Evolutionary conservation across 495 filamentous ascomycete genomes (phyloP).

Genomic region (Cercophora samala): DNA sequence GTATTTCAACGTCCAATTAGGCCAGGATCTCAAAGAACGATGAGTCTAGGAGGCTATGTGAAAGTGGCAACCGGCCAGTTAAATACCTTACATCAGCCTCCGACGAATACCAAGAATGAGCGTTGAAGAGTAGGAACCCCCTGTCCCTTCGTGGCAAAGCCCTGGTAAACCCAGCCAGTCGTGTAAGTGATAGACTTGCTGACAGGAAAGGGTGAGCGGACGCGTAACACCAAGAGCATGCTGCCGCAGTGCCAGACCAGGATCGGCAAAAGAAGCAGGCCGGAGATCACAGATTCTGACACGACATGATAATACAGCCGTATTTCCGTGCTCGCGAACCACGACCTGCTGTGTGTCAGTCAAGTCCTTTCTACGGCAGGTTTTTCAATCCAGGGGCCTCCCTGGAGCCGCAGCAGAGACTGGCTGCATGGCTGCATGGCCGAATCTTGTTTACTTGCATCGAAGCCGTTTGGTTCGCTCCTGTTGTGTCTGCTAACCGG

Average conservation of each 20-base stretch:
- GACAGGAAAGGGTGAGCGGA: not conserved
- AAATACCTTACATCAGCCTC: not conserved
- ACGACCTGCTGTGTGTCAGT: not conserved
- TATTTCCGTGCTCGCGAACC: not conserved
- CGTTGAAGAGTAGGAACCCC: not conserved
- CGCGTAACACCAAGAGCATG: not conserved
- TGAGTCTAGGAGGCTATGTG: not conserved
- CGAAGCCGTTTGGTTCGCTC: not conserved
- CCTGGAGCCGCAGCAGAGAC: constrained; percentile 1
- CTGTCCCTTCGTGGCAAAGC: not conserved
- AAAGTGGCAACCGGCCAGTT: not conserved
- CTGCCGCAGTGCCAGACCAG: not conserved
- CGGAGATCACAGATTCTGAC: not conserved
- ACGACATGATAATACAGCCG: not conserved
- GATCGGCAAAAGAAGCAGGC: not conserved
- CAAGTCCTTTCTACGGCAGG: not conserved
- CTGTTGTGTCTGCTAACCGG: constrained; percentile 11
- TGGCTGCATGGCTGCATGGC: constrained; percentile 13
- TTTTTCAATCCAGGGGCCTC: not conserved
- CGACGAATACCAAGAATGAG: not conserved
- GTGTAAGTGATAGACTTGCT: not conserved
- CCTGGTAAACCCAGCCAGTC: not conserved
- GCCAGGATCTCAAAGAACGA: not conserved
- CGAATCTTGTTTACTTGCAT: constrained; percentile 19
- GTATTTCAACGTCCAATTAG: not conserved